Evolutionary conservation across 75 land plant genomes (phyloP).

Genomic region (Larix kaempferi): DNA sequence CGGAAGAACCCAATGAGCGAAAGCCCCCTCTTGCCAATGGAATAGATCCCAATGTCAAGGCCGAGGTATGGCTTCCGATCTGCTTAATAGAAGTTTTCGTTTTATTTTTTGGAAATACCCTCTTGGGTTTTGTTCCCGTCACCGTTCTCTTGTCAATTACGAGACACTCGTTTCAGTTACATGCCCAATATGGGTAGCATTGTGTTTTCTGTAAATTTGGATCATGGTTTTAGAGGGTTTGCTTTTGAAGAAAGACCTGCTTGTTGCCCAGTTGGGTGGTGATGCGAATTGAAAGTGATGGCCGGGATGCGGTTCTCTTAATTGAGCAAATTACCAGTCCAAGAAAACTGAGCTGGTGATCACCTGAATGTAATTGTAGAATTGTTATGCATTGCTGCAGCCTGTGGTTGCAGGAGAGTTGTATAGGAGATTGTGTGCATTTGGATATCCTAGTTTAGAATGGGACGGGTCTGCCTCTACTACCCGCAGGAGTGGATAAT

Average conservation of each 20-base stretch:
- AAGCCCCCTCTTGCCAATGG: constrained; percentile 8
- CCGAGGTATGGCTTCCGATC: constrained; percentile 19
- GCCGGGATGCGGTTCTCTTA: neutral
- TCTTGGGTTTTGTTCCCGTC: neutral
- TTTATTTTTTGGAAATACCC: neutral
- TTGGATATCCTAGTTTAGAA: too few relatives aligned
- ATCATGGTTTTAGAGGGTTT: neutral
- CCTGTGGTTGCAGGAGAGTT: too few relatives aligned
- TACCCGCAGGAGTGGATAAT: too few relatives aligned
- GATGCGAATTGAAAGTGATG: neutral
- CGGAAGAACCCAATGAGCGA: constrained; percentile 13
- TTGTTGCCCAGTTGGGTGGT: neutral
- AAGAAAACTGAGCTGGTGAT: neutral
- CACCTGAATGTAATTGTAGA: neutral
- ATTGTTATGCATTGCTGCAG: too few relatives aligned
- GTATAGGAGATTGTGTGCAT: too few relatives aligned
- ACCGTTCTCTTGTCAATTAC: neutral
- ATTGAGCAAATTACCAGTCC: neutral
- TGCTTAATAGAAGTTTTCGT: neutral
- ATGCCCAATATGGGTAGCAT: neutral
- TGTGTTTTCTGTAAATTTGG: neutral
- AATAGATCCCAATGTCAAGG: constrained; percentile 6
- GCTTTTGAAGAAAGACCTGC: neutral
- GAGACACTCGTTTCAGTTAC: neutral
- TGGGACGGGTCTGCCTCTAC: too few relatives aligned